Conservation (phyloP, 352 stramenopile genomes). For the Thalassiosira mediterranea region DNA sequence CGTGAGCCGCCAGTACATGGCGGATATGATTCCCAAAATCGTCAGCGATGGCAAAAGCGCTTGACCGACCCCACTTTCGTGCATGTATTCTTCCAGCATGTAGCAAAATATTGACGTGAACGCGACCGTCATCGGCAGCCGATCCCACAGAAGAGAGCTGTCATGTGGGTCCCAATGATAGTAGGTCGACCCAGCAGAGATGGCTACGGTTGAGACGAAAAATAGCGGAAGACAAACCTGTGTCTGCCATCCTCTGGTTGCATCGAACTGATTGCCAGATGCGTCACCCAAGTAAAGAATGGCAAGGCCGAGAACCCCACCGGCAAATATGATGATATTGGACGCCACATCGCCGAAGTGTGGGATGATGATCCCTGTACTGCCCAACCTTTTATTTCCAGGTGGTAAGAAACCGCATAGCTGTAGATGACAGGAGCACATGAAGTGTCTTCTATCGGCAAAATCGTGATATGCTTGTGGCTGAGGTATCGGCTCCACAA, state of each 20-base stretch:
- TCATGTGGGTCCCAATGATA: constrained; percentile 45
- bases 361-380: constrained; percentile 9
- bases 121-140: constrained; percentile 34
- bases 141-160: constrained; percentile 36
- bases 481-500: constrained; percentile 27
- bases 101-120: constrained; percentile 37
- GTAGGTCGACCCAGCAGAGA: constrained; percentile 33
- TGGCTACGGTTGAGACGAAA: constrained; percentile 27
- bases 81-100: constrained; percentile 31
- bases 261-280: background rate
- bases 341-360: constrained; percentile 33
- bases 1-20: constrained; percentile 32
- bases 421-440: constrained; percentile 11
- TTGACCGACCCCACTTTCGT: constrained; percentile 6
- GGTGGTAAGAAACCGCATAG: constrained; percentile 20
- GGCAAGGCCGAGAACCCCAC: constrained; percentile 19
- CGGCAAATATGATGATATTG: constrained; percentile 26
- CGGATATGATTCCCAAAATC: constrained; percentile 17
- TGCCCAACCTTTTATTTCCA: background rate
- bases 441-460: constrained; percentile 20
- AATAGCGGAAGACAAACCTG: constrained; percentile 33
- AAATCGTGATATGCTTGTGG: constrained; percentile 32
- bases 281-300: constrained; percentile 1
- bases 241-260: constrained; percentile 7
- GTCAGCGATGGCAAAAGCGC: constrained; percentile 19